Conservation (phyloP, 176 grass and related monocot species). For the Carex pumila region DNA sequence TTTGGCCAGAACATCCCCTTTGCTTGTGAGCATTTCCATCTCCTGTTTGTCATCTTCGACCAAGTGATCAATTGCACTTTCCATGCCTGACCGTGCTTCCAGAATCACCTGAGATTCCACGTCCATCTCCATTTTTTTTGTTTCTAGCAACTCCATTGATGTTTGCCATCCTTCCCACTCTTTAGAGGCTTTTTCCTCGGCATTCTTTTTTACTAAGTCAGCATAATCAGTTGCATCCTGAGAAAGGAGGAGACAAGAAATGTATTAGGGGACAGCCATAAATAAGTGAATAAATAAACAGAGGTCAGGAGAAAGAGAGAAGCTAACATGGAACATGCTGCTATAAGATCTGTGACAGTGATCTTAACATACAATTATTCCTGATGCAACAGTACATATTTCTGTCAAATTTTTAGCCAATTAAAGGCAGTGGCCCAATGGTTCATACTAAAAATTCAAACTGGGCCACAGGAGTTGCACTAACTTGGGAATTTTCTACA, state of each 20-base stretch:
- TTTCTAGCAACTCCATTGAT: conserved; percentile 78
- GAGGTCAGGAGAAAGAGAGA: not conserved
- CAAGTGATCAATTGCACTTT: conserved; percentile 67
- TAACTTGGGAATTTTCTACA: not conserved
- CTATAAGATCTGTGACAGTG: not conserved
- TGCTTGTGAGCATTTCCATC: conserved; percentile 53
- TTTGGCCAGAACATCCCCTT: conserved; percentile 49
- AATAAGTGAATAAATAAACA: not conserved
- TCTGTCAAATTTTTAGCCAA: not conserved
- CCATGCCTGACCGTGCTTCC: conserved; percentile 50
- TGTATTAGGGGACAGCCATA: not conserved
- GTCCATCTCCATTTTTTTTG: conserved; percentile 63
- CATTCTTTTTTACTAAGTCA: conserved; percentile 44
- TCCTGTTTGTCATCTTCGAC: conserved; percentile 67
- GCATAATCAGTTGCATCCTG: conserved; percentile 75
- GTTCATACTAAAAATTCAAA: not conserved
- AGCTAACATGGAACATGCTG: not conserved
- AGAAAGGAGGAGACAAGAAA: conserved; percentile 31
- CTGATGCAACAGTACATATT: not conserved
- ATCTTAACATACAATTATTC: not conserved
- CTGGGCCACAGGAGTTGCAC: not conserved
- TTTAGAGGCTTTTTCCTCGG: conserved; percentile 46
- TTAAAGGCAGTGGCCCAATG: not conserved
- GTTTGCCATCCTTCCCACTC: conserved; percentile 78
- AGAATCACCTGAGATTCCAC: conserved; percentile 73